A percentile compares a stretch with the other conserved stretches of the same genome.
These are phyloP conservation scores for Collybia mongolica DNA, from an alignment of 768 basidiomycete genomes.

Conservation along the genomic window DNA sequence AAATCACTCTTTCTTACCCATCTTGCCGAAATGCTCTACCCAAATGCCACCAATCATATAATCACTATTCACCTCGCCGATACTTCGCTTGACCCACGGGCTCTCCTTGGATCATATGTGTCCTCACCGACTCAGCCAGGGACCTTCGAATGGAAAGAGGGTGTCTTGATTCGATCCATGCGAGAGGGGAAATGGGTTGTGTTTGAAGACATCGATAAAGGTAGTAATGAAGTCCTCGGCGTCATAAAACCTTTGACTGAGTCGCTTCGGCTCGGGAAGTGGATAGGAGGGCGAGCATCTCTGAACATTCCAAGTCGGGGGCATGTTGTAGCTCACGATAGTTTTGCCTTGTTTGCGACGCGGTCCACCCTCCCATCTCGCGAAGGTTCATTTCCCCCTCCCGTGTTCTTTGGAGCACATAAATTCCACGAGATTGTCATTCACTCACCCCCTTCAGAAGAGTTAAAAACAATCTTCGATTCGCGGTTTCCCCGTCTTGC, in stretches of 20 bases:
- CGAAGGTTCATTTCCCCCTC: slow-evolving; percentile 45
- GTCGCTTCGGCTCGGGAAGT: slow-evolving; percentile 63
- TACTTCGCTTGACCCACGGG: slow-evolving; percentile 91
- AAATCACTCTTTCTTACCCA: slow-evolving; percentile 81
- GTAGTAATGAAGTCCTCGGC: slow-evolving; percentile 85
- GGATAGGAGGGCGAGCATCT: slow-evolving; percentile 70
- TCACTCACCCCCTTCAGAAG: slow-evolving; percentile 56
- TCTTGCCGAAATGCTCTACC: slow-evolving; percentile 66
- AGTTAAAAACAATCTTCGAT: slow-evolving; percentile 70
- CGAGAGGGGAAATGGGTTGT: slow-evolving; percentile 91
- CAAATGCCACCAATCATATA: slow-evolving; percentile 62
- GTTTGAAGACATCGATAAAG: slow-evolving; percentile 89
- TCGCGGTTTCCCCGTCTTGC: slow-evolving; percentile 65
- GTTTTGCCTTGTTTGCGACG: slow-evolving; percentile 89
- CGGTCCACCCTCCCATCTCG: slow-evolving; percentile 58
- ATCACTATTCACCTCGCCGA: slow-evolving; percentile 91
- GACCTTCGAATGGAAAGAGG: slow-evolving; percentile 95
- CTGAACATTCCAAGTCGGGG: slow-evolving; percentile 77
- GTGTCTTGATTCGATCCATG: slow-evolving; percentile 87
- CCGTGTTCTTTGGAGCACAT: slow-evolving; percentile 83
- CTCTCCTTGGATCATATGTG: slow-evolving; percentile 89
- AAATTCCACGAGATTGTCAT: slow-evolving; percentile 77
- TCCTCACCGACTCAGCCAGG: slow-evolving; percentile 84
- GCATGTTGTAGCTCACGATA: slow-evolving; percentile 68
- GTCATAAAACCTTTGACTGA: slow-evolving; percentile 84